These are phyloP conservation scores for Penicillium sp. DNA, from an alignment of 2,329 filamentous ascomycete genomes.

Conservation along the genomic window DNA sequence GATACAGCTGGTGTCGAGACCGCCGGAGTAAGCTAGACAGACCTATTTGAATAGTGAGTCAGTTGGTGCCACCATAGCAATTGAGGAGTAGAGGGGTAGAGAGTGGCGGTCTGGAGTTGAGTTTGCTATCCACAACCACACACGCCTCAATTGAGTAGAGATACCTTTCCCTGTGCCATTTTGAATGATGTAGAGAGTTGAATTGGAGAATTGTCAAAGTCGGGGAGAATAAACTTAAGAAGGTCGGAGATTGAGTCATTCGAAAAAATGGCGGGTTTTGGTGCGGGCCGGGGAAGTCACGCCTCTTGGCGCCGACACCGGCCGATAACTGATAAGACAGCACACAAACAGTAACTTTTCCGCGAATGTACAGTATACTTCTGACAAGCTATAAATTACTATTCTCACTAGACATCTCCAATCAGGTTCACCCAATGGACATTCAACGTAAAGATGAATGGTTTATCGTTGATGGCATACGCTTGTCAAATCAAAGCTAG, in stretches of 20 bases:
- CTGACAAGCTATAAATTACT: not conserved
- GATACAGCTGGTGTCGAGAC: constrained; percentile 62
- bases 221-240: constrained; percentile 13
- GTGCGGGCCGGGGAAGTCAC: constrained; percentile 25
- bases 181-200: constrained; percentile 12
- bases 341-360: not conserved
- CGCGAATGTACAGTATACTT: not conserved
- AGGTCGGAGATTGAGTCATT: constrained; percentile 24
- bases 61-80: constrained; percentile 5
- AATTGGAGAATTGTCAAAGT: not conserved
- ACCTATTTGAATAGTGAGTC: constrained; percentile 26
- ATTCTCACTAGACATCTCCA: not conserved
- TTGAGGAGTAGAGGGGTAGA: constrained; percentile 1
- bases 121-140: not conserved
- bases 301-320: constrained; percentile 23
- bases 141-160: constrained; percentile 7
- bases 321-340: constrained; percentile 24
- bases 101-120: constrained; percentile 16
- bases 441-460: too few relatives aligned
- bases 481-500: too few relatives aligned
- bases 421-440: too few relatives aligned
- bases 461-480: too few relatives aligned
- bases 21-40: constrained; percentile 47
- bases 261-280: constrained; percentile 23
- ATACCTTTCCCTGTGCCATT: constrained; percentile 30